These are phyloP conservation scores for Rhytidhysteron rufulum DNA, from an alignment of 2,329 filamentous ascomycete genomes.

Conservation along the genomic window DNA sequence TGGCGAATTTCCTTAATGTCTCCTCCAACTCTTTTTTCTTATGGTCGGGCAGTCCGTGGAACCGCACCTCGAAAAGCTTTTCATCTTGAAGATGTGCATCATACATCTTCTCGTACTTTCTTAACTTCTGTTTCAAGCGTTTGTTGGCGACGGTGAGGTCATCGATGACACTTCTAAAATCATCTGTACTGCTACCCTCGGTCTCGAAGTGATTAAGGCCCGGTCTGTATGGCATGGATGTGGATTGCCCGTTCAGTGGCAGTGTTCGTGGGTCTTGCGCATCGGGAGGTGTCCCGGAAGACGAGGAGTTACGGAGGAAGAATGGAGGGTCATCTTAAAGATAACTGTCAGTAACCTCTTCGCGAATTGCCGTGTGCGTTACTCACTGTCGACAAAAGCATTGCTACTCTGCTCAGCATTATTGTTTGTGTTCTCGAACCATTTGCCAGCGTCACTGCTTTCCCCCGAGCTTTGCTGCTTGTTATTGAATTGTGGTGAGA, in stretches of 20 bases:
- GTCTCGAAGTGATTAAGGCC: constrained; percentile 39
- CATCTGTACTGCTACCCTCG: constrained; percentile 62
- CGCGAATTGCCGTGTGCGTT: background rate
- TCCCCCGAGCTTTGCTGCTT: constrained; percentile 46
- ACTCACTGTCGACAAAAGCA: constrained; percentile 41
- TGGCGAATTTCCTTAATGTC: constrained; percentile 66
- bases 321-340: constrained; percentile 42
- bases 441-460: constrained; percentile 50
- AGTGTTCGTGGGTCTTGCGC: constrained; percentile 16
- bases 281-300: constrained; percentile 40
- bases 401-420: constrained; percentile 36
- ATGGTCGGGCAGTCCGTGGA: constrained; percentile 66
- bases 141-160: constrained; percentile 83
- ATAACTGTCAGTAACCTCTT: background rate
- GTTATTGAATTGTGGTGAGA: constrained; percentile 27
- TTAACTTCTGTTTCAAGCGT: constrained; percentile 68
- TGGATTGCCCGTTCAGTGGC: constrained; percentile 9
- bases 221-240: constrained; percentile 23
- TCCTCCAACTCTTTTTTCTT: constrained; percentile 77
- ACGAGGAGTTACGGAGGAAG: constrained; percentile 44
- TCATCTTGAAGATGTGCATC: constrained; percentile 67
- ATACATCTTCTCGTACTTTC: constrained; percentile 65
- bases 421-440: constrained; percentile 52
- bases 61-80: constrained; percentile 77
- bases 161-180: constrained; percentile 79